Evolutionary conservation across 257 asterid species (phyloP).

Genomic region (Thymus quinquecostatus): DNA sequence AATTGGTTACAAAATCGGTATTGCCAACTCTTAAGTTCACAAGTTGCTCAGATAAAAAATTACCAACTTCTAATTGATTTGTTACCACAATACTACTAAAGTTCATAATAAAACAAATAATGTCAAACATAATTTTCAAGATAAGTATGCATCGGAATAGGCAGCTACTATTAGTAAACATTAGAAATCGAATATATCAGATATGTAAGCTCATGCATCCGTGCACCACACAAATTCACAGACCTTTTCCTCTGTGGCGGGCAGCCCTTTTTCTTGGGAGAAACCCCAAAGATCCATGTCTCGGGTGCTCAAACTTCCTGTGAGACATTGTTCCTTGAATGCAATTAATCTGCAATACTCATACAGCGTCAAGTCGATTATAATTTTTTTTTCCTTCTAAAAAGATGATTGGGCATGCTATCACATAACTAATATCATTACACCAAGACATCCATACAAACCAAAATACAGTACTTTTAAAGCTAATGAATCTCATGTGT

Average conservation of each 20-base stretch:
- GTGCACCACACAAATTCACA: neutral
- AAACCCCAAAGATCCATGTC: constrained; percentile 91
- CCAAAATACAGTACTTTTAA: neutral
- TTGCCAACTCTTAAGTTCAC: neutral
- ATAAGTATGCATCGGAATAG: no score
- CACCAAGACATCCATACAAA: neutral
- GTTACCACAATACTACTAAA: neutral
- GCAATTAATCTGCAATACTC: constrained; percentile 47
- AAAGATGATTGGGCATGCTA: neutral
- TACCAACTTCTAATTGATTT: neutral
- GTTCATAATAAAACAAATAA: no score
- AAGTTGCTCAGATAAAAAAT: neutral
- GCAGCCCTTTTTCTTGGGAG: constrained; percentile 83
- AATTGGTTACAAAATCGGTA: neutral
- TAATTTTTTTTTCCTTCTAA: neutral
- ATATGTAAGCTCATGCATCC: neutral
- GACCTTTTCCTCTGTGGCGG: constrained; percentile 87
- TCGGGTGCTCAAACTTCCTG: constrained; percentile 92
- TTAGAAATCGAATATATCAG: neutral
- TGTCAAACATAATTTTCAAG: no score
- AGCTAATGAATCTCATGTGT: neutral
- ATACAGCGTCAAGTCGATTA: neutral
- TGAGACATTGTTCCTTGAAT: constrained; percentile 60
- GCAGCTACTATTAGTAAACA: neutral
- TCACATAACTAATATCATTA: neutral